phyloP scores from a whole-genome alignment of 495 filamentous ascomycete species.

The Penicillium waksmanii region DNA sequence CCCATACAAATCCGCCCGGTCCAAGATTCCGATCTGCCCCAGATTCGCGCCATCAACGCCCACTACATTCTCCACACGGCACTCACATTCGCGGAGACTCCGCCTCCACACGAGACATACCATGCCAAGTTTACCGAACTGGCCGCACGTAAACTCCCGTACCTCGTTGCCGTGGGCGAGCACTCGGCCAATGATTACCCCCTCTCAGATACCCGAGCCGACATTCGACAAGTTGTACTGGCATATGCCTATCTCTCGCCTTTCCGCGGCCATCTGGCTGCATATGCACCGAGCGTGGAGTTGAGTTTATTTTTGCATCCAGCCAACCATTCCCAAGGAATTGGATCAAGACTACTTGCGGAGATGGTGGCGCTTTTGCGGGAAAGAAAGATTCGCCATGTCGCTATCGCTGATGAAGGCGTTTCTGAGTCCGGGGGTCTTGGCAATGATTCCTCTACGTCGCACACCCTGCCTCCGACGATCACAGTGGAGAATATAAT shows the following conservation, averaged over 20 bases:
- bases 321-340: constrained; percentile 17
- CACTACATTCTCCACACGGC: constrained; percentile 36
- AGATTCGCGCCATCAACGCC: constrained; percentile 33
- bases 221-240: constrained; percentile 22
- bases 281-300: constrained; percentile 38
- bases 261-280: constrained; percentile 28
- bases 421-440: too few relatives aligned
- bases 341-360: constrained; percentile 25
- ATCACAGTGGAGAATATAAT: constrained; percentile 28
- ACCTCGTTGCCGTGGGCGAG: constrained; percentile 28
- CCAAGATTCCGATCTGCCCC: constrained; percentile 25
- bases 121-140: constrained; percentile 23
- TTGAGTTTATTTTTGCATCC: constrained; percentile 34
- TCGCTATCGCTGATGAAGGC: not conserved
- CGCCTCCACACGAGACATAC: constrained; percentile 24
- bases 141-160: constrained; percentile 25
- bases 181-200: not conserved
- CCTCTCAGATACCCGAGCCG: not conserved
- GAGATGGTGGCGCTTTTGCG: constrained; percentile 14
- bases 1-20: constrained; percentile 15
- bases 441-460: constrained; percentile 2
- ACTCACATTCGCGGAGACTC: constrained; percentile 29
- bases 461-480: constrained; percentile 1
- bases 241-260: constrained; percentile 35
- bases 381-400: constrained; percentile 9